These are phyloP conservation scores for Lentinula raphanica DNA, from an alignment of 768 basidiomycete species.

Conservation along the genomic window DNA sequence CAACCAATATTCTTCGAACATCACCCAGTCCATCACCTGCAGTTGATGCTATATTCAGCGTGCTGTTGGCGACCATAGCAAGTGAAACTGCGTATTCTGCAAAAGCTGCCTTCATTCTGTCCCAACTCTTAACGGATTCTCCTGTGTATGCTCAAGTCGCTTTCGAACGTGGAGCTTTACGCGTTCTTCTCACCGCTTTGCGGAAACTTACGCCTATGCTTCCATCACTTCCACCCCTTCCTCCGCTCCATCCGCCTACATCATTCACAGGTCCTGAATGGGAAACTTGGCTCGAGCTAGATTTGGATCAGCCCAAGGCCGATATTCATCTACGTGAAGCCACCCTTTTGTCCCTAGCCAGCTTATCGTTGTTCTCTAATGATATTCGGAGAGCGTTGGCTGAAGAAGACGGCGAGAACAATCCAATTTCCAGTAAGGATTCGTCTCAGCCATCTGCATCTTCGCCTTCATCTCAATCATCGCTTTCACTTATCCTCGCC, in stretches of 20 bases:
- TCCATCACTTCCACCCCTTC: conserved; percentile 46
- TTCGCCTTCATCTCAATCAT: background rate
- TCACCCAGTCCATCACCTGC: conserved; percentile 20
- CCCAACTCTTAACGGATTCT: conserved; percentile 70
- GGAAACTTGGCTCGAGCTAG: conserved; percentile 37
- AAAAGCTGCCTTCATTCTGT: conserved; percentile 72
- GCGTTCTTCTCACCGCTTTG: background rate
- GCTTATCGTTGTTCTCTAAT: conserved; percentile 68
- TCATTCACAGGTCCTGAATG: conserved; percentile 1
- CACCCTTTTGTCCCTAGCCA: conserved; percentile 65
- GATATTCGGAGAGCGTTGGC: conserved; percentile 67
- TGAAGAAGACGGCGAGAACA: conserved; percentile 46
- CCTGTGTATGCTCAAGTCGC: conserved; percentile 60
- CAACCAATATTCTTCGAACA: conserved; percentile 59
- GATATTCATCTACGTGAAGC: conserved; percentile 63
- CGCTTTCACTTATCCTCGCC: conserved; percentile 44
- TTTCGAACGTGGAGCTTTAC: conserved; percentile 33
- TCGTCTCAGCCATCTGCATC: background rate
- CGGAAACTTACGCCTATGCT: conserved; percentile 45
- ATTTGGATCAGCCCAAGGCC: conserved; percentile 67
- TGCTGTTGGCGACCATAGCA: conserved; percentile 43
- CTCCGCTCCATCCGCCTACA: conserved; percentile 19
- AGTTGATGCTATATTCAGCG: conserved; percentile 52
- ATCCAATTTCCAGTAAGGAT: conserved; percentile 18
- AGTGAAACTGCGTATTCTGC: conserved; percentile 34